Base-by-base conservation (phyloP, 495 filamentous ascomycete genomes). In the Hypomontagnella monticulosa region DNA sequence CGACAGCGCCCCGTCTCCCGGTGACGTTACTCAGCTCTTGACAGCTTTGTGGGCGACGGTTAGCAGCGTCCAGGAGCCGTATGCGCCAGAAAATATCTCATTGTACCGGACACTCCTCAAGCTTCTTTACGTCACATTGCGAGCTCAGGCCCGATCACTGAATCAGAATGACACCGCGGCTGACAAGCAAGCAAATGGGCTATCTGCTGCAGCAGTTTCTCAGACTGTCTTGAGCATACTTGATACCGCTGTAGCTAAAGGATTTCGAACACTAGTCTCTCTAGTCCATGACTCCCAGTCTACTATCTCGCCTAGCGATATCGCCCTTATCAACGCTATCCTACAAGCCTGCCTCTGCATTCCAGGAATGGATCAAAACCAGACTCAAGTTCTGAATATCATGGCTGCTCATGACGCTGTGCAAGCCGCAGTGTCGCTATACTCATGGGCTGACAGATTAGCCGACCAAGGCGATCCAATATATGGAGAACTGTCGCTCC, bases 371-470 rank as follows among this genome's bases (percentile, higher is more conserved):
- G 80, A 83, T 20, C 77, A 83, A 50, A 85, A 82, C 63, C 80
- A 88, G 66, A 68, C 87, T 15, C 86, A 90, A 57, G 85, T 93
- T 62, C 82, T 88, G 44, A 84, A 84, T 43, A 85, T 87, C 67
- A 80, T 91, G 69, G 77, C 83, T 19, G 74, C 85, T 37, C 83
- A 90, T 71, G 85, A 95, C 55, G 87, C 88, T 2, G 83, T 88
- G n/a, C 89, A 93, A 62, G 88, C 91, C 49, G 93, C 93, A 0
- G 88, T 89, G 12, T 91, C 91, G 10, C 83, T 99, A 48, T 97
- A 96, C 75, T 96, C 92, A 4, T 99, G 96, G 96, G 87, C 95
- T 12, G 92, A 98, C 74, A 87, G 88, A 62, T 83, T 95, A 41
- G 78, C 84, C 4, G 80, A 86, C 36, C 85, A 87, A 50, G 87